A percentile compares a stretch with the other conserved stretches of the same genome.
Evolutionary conservation across 2,329 filamentous ascomycete genomes (phyloP).

Genomic region (Corinectria fuckeliana): DNA sequence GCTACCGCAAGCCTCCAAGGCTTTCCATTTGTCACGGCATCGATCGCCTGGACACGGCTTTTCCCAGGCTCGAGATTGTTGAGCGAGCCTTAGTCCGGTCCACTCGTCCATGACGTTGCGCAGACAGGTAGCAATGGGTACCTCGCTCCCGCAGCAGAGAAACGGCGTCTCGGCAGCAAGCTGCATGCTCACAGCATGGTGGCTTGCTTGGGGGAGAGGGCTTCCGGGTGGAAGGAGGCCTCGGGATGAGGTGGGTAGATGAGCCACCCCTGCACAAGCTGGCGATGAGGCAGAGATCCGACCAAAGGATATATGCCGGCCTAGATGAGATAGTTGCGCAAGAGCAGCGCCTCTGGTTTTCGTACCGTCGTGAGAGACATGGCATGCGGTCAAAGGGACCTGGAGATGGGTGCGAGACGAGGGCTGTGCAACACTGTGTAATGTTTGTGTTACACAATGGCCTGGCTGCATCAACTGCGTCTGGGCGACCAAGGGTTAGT

Average conservation of each 20-base stretch:
- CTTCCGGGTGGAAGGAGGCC: constrained; percentile 9
- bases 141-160: constrained; percentile 14
- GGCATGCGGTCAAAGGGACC: constrained; percentile 22
- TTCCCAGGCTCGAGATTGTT: constrained; percentile 7
- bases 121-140: background rate
- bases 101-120: background rate
- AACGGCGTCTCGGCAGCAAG: constrained; percentile 10
- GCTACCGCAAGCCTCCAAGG: constrained; percentile 24
- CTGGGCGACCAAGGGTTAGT: constrained; percentile 2
- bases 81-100: constrained; percentile 27
- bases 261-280: constrained; percentile 22
- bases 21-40: constrained; percentile 12
- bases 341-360: constrained; percentile 20
- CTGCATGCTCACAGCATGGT: constrained; percentile 23
- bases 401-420: constrained; percentile 35
- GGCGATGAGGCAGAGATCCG: constrained; percentile 35
- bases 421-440: constrained; percentile 30
- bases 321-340: constrained; percentile 23
- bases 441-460: constrained; percentile 35
- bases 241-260: constrained; percentile 16
- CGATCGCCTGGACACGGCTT: constrained; percentile 3
- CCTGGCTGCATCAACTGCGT: constrained; percentile 19
- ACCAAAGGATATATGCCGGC: constrained; percentile 14
- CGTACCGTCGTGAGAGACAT: constrained; percentile 26
- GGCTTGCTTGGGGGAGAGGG: constrained; percentile 11